Base-by-base conservation (phyloP, 352 stramenopile species). In the Pythium phragmiticola region DNA sequence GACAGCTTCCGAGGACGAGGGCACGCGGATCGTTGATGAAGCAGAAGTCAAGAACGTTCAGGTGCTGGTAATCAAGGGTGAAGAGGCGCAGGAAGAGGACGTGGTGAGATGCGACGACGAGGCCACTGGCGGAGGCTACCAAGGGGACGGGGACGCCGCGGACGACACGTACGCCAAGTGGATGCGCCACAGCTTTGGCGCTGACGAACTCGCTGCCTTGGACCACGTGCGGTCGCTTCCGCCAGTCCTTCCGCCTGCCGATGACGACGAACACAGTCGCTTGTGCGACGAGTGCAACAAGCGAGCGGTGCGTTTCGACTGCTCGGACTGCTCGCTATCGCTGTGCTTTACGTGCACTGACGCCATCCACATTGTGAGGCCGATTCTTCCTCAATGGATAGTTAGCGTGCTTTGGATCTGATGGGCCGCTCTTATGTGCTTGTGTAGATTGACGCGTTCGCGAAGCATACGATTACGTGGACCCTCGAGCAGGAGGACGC, bases 311-410 rank as follows among this genome's bases (percentile, higher is more conserved):
- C 17, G 36, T 7, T 78, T 88, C 12, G 23, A 14, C 14, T 92
- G 84, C 48, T 28, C 52, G 26, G 75, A 90, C 19, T 92, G 84
- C 60, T 43, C 12, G 5, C 70, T 78, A 16, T 55, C 53, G 16
- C 63, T 92, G 2, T 92, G 84, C 68, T 85, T 82, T 50, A 64
- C 58, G 37, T 92, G 84, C 64, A 74, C 77, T 2, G 80, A 92
- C 55, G 84, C 84, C 57, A 88, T 92, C 36, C 84, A 92, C 57
- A 89, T 92, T 23, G 84, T 92, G 74, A 42, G 77, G 76, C 2
- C 11, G 14, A 16, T 2, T 17, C 14, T 42, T 16, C 37, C 6
- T 4, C 37, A 42, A 16, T 12, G 9, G 37, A 42, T 17, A 12
- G 37, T 16, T 2, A 6, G 9, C 9, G 6, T 23, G 26, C 45